These are phyloP conservation scores for Guadua angustifolia DNA, from an alignment of 176 grass and related monocot genomes.

Conservation along the genomic window DNA sequence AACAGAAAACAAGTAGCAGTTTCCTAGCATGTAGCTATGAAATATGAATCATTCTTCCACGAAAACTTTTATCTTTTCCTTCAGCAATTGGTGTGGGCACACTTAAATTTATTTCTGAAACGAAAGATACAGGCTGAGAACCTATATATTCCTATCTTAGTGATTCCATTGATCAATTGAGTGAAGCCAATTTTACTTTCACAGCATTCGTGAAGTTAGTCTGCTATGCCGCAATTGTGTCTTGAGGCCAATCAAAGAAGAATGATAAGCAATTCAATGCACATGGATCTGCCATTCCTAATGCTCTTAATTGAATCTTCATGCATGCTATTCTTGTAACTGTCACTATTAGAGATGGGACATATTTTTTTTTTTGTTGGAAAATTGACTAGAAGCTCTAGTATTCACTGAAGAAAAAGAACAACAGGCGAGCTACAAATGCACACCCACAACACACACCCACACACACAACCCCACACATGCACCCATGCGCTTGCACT, in stretches of 20 bases:
- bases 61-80: neutral
- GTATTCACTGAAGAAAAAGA: too few species aligned
- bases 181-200: neutral
- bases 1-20: slow-evolving; percentile 26
- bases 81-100: neutral
- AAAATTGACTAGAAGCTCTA: too few species aligned
- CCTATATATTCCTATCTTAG: too few species aligned
- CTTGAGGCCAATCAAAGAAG: neutral
- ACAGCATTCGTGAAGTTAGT: neutral
- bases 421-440: too few species aligned
- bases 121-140: neutral
- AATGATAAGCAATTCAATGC: neutral
- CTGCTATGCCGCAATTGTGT: too few species aligned
- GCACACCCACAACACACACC: too few species aligned
- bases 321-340: neutral
- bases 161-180: too few species aligned
- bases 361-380: too few species aligned
- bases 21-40: neutral
- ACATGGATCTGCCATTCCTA: neutral
- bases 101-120: neutral
- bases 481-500: too few species aligned
- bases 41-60: slow-evolving; percentile 35
- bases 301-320: neutral
- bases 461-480: too few species aligned
- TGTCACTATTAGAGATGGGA: neutral